Percentiles rank a stretch among this genome's conserved stretches.
These are phyloP conservation scores for Solanum hybrid DNA, from an alignment of 305 asterid species.

Conservation along the genomic window DNA sequence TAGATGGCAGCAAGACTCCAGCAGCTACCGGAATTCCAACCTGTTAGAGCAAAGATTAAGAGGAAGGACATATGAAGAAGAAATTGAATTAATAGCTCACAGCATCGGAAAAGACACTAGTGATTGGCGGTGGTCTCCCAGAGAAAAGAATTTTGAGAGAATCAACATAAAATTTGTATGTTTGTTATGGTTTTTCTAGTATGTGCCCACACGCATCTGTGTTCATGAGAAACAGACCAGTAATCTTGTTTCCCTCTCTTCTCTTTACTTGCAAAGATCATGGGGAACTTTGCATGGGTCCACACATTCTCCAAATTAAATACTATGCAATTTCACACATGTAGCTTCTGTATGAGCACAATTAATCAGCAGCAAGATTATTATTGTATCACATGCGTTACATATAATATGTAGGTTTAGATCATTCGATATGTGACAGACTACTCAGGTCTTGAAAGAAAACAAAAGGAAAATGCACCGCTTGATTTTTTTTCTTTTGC, in stretches of 20 bases:
- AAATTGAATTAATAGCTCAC: background rate
- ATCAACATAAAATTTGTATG: background rate
- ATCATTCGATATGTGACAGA: background rate
- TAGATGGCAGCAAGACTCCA: conserved; percentile 72
- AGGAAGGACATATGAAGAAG: background rate
- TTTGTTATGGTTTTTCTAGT: background rate
- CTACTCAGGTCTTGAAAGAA: background rate
- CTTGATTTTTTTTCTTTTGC: background rate
- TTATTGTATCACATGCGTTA: background rate
- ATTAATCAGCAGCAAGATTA: background rate
- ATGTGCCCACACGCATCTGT: background rate
- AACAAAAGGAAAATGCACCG: background rate
- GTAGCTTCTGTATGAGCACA: background rate
- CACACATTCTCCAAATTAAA: background rate
- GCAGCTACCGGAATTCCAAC: conserved; percentile 97
- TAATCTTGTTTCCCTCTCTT: background rate
- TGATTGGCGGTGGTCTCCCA: background rate
- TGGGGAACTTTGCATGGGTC: background rate
- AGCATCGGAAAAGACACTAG: background rate
- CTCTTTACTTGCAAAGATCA: background rate
- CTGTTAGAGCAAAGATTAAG: conserved; percentile 24
- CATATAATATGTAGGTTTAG: background rate
- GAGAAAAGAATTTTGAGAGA: background rate
- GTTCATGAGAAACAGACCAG: background rate
- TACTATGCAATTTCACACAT: background rate